Base-by-base conservation (phyloP, 192 early-diverging fungal species). In the Funneliformis geosporum region DNA sequence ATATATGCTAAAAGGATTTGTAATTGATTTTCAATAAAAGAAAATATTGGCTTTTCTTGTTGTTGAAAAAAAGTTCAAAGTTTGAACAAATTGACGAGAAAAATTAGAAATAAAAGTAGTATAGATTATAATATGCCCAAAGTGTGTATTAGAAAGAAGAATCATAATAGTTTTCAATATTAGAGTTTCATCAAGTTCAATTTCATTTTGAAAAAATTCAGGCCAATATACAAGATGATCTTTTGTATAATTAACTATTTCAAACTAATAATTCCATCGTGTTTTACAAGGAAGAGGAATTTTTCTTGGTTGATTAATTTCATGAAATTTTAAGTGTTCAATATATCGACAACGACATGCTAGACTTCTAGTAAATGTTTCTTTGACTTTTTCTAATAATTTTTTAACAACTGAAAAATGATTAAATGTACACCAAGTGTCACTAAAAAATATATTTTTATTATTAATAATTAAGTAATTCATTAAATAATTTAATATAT, bases 341-440 rank as follows among this genome's bases (percentile, higher is more conserved):
- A 67, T 38, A 68, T 68, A 68, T 68, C 33, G 16, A 68, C 33
- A 11, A 11, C 33, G 0, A 25, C 60, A 11, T 68, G 33, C 66
- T 39, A 33, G 66, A 39, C 10, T 39, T 39, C 39, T 28, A 40
- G 14, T 68, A 28, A 68, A 68, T 68, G 66, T 40, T 67, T 67
- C 65, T 67, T 67, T 67, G 8, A 67, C 38, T 12, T 67, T 67
- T 67, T 67, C 65, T 40, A 67, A 67, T 4, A 67, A 68, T 68
- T 1, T 2, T 39, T 39, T 68, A 68, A 68, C 8, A 23, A 23
- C 23, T 23, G 60, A 60, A 23, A 61, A 61, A 23, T 61, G 5
- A 61, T 28, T 10, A 68, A 68, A 68, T n/a, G n/a, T n/a, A n/a
- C n/a, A n/a, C n/a, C n/a, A n/a, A n/a, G n/a, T n/a, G n/a, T n/a